phyloP scores from a whole-genome alignment of 179 eudicot genomes.

The Spinacia oleracea region DNA sequence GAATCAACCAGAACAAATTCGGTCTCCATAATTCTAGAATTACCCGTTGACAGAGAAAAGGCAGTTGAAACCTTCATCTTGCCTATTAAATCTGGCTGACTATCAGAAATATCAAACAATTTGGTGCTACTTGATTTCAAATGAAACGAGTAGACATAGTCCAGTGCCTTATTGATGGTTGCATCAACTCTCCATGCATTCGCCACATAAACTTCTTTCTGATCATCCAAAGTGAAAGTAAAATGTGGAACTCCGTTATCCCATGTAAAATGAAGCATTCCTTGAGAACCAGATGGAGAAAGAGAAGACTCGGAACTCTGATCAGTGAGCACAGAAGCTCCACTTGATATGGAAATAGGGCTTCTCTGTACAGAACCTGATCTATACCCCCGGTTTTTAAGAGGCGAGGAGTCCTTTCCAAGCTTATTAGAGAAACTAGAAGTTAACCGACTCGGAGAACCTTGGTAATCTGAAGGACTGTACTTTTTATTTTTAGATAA shows the following conservation, averaged over 20 bases:
- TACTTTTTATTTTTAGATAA: conserved; percentile 32
- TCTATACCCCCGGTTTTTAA: conserved; percentile 27
- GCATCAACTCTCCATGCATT: conserved; percentile 37
- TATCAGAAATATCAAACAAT: conserved; percentile 31
- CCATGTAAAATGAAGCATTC: conserved; percentile 76
- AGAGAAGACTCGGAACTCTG: conserved; percentile 40
- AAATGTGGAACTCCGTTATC: conserved; percentile 60
- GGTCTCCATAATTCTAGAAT: conserved; percentile 57
- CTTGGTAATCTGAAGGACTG: conserved; percentile 26
- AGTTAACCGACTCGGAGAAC: conserved; percentile 36
- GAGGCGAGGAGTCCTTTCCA: conserved; percentile 31
- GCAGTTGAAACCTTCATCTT: conserved; percentile 77
- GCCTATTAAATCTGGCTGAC: conserved; percentile 51
- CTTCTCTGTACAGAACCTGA: conserved; percentile 41
- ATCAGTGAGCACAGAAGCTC: conserved; percentile 39
- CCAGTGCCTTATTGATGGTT: conserved; percentile 39
- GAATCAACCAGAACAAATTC: conserved; percentile 68
- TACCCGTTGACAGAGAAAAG: conserved; percentile 43
- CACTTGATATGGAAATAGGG: conserved; percentile 46
- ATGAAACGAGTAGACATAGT: conserved; percentile 60
- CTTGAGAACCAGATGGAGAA: conserved; percentile 38
- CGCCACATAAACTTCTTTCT: conserved; percentile 61
- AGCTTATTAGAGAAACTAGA: conserved; percentile 31
- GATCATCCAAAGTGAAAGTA: conserved; percentile 71
- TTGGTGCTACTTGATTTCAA: conserved; percentile 36